Conservation (phyloP, 805 yeast species). For the Yarrowia keelungensis region DNA sequence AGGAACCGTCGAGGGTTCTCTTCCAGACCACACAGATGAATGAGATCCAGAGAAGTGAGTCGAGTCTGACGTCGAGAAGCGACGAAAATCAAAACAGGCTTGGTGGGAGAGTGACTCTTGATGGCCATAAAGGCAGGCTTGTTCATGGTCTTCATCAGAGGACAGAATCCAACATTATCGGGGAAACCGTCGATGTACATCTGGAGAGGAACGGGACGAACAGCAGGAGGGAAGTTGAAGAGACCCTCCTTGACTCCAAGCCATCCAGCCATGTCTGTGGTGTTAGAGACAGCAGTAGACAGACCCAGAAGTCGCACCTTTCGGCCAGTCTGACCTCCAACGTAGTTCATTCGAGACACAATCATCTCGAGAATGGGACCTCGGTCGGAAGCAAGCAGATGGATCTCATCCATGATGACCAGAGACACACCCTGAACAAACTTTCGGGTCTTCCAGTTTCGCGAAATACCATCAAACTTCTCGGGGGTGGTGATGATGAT, state of each 20-base stretch:
- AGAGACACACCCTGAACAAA: conserved; percentile 77
- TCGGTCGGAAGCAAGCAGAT: conserved; percentile 80
- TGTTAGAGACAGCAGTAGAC: conserved; percentile 87
- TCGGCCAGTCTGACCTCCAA: conserved; percentile 63
- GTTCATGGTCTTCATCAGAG: conserved; percentile 86
- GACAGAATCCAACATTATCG: conserved; percentile 79
- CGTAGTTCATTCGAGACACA: conserved; percentile 84
- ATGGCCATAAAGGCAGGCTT: conserved; percentile 92
- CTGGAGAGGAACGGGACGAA: conserved; percentile 83
- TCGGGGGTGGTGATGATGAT: conserved; percentile 85
- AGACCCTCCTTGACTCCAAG: conserved; percentile 72
- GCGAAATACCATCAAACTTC: conserved; percentile 85
- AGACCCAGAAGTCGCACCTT: conserved; percentile 74
- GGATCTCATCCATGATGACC: conserved; percentile 86
- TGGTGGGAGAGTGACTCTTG: conserved; percentile 83
- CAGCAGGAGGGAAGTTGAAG: conserved; percentile 81
- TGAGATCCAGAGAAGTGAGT: conserved; percentile 77
- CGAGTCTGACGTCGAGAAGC: conserved; percentile 85
- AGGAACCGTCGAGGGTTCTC: conserved; percentile 75
- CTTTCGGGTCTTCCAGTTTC: conserved; percentile 81
- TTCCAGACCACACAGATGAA: conserved; percentile 80
- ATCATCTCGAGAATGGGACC: conserved; percentile 89
- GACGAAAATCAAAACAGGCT: conserved; percentile 85
- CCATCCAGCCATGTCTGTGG: conserved; percentile 87
- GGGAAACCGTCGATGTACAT: conserved; percentile 90